phyloP scores from a whole-genome alignment of 176 grass and related monocot species.

The Cenchrus purpureus region DNA sequence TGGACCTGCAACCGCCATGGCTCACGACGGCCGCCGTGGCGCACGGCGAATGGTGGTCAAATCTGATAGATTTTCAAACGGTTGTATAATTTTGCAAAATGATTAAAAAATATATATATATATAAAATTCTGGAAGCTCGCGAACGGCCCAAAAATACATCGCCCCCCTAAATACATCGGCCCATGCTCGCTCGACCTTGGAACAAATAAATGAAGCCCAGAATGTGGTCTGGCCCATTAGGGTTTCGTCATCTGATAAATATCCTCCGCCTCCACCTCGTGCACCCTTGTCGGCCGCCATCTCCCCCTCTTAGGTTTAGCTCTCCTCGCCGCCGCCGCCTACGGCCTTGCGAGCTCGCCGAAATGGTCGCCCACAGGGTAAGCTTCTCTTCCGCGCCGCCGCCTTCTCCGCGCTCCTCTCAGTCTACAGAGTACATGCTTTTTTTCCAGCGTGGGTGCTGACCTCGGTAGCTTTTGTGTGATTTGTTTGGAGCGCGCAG shows the following conservation, averaged over 20 bases:
- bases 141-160: neutral
- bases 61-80: too few species aligned
- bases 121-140: too few species aligned
- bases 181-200: neutral
- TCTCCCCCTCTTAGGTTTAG: constrained; percentile 28
- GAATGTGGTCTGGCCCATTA: neutral
- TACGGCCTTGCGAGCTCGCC: constrained; percentile 18
- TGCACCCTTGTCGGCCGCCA: constrained; percentile 24
- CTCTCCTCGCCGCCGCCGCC: constrained; percentile 20
- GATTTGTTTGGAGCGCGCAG: constrained; percentile 46
- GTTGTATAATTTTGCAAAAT: too few species aligned
- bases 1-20: too few species aligned
- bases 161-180: neutral
- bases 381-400: constrained; percentile 3
- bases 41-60: too few species aligned
- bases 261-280: neutral
- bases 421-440: neutral
- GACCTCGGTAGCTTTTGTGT: neutral
- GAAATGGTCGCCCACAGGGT: constrained; percentile 83
- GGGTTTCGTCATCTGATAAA: constrained; percentile 44
- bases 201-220: neutral
- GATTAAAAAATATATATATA: too few species aligned
- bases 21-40: too few species aligned
- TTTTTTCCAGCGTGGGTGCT: neutral
- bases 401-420: neutral